Conservation (phyloP, 2,329 filamentous ascomycete genomes). For the Fusarium napiforme region DNA sequence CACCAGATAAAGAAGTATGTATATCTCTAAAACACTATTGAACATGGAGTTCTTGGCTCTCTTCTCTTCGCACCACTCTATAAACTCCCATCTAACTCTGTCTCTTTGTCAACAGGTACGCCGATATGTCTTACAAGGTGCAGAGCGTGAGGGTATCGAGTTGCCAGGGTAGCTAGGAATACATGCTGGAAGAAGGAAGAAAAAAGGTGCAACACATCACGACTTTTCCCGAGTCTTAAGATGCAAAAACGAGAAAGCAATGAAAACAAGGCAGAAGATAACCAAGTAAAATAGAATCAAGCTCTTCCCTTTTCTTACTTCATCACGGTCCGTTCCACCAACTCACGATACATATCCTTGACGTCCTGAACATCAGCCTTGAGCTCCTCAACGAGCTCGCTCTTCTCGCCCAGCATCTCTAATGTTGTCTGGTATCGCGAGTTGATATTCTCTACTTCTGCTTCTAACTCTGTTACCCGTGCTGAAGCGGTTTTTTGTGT, state of each 20-base stretch:
- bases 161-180: slow-evolving; percentile 50
- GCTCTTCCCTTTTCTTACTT: slow-evolving; percentile 57
- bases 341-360: slow-evolving; percentile 94
- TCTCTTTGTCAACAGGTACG: slow-evolving; percentile 64
- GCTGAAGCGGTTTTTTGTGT: slow-evolving; percentile 69
- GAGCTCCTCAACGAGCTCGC: slow-evolving; percentile 92
- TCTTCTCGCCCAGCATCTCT: slow-evolving; percentile 97
- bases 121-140: slow-evolving; percentile 79
- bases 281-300: neutral
- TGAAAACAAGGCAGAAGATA: neutral
- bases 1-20: slow-evolving; percentile 84
- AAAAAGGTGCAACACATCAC: slow-evolving; percentile 22
- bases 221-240: slow-evolving; percentile 10
- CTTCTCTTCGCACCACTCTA: neutral
- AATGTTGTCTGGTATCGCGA: slow-evolving; percentile 88
- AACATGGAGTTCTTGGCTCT: neutral
- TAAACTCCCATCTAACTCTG: slow-evolving; percentile 38
- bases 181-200: slow-evolving; percentile 24
- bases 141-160: slow-evolving; percentile 86
- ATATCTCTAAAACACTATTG: neutral
- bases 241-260: neutral
- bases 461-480: slow-evolving; percentile 73
- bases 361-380: slow-evolving; percentile 89
- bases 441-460: slow-evolving; percentile 74
- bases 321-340: slow-evolving; percentile 87